Evolutionary conservation across 2,329 filamentous ascomycete species (phyloP), one percentile per base, ranked within the genome.

Genomic region (Colletotrichum sp.): DNA sequence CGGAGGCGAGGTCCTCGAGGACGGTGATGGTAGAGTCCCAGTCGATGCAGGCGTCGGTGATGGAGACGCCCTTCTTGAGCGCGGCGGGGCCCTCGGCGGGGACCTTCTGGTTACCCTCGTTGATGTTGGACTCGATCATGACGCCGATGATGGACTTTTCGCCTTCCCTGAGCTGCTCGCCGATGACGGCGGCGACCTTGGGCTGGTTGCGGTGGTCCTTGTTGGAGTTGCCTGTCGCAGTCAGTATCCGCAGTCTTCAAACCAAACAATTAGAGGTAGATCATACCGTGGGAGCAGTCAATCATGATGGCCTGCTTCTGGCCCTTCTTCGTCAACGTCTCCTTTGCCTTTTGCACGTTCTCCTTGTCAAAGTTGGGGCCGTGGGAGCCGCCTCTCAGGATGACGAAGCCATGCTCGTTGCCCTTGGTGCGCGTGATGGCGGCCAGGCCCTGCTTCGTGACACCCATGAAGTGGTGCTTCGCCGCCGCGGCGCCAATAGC

Each of bases 151-250:
- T 98, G 79, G 92, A 93, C 75, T 92, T 93, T 88, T 99, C 95
- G 76, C 96, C 96, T 79, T 94, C 93, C 68, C 94, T 93, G 78
- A 99, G 90, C 88, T 99, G 96, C 71, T 98, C 95, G 36, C 91
- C 94, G 77, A 99, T 89, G 69, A 90, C 90, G 84, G 94, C 92
- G 78, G 96, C 96, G 60, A 99, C 96, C 87, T 96, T 94, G 81
- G 97, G 97, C 88, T 99, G 96, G 88, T 99, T 99, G 82, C 94
- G 93, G 89, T 99, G 96, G 89, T 99, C 93, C 89, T 99, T 99
- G 86, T 94, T 95, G 24, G 96, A 99, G 89, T 99, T 99, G 72
- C 97, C 94, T 96, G 55, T 28, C 24, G 32, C 8, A 34, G 78
- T 65, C 24, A 52, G 62, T 68, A 10, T 36, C 26, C n/a, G 1